These are phyloP conservation scores for Ambrosia artemisiifolia DNA, from an alignment of 129 eudicot species.

Conservation along the genomic window DNA sequence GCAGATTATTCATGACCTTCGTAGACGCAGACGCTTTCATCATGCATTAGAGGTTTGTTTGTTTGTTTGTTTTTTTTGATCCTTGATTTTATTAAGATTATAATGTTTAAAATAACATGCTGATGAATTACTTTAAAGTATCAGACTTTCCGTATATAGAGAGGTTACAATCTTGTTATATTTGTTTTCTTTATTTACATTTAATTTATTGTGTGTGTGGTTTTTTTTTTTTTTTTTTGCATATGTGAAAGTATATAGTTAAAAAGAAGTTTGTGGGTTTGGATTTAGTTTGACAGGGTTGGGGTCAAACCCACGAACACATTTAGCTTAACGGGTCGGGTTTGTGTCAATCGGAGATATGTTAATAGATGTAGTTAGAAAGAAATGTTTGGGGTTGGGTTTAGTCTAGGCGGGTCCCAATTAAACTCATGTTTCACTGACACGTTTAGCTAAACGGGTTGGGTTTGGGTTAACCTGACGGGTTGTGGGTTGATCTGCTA, in stretches of 20 bases:
- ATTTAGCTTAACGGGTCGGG: not conserved
- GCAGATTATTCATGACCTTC: constrained; percentile 68
- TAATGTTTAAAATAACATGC: no score
- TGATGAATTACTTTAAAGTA: no score
- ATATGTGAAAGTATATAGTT: not conserved
- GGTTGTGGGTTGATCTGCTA: no score
- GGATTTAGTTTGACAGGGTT: not conserved
- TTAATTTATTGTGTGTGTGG: not conserved
- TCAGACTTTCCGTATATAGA: not conserved
- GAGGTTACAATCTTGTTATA: not conserved
- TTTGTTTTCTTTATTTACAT: not conserved
- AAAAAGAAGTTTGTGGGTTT: not conserved
- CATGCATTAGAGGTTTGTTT: constrained; percentile 73
- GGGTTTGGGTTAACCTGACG: no score
- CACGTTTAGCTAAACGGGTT: no score
- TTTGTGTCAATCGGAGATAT: no score
- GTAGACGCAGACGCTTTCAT: constrained; percentile 62
- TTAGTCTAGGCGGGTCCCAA: no score
- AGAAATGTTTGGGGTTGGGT: no score
- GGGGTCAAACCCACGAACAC: not conserved
- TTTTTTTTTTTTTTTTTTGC: not conserved
- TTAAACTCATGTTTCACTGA: no score
- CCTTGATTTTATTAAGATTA: not conserved
- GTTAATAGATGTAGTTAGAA: no score
- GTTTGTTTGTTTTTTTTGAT: not conserved